Conservation (phyloP, 805 yeast genomes). For the Diddensiella transvaalensis region DNA sequence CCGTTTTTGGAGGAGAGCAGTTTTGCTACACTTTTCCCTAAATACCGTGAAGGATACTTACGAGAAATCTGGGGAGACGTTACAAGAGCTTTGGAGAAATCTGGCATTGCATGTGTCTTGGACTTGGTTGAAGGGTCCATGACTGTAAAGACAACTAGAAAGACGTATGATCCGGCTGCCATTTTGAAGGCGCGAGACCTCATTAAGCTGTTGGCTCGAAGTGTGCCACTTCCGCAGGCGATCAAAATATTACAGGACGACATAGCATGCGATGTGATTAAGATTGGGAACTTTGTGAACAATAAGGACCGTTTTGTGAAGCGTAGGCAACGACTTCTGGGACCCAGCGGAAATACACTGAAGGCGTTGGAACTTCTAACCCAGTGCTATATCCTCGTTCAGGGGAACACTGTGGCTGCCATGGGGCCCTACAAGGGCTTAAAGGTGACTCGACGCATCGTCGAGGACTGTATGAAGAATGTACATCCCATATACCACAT, state of each 20-base stretch:
- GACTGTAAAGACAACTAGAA: conserved; percentile 94
- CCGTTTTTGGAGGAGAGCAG: conserved; percentile 96
- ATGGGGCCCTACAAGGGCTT: conserved; percentile 96
- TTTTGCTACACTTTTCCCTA: conserved; percentile 92
- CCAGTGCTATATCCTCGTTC: conserved; percentile 93
- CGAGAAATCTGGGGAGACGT: conserved; percentile 93
- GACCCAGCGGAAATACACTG: conserved; percentile 94
- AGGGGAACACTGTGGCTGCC: conserved; percentile 93
- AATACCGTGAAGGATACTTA: conserved; percentile 88
- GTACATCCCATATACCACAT: conserved; percentile 97
- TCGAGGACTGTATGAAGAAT: conserved; percentile 96
- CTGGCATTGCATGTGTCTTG: conserved; percentile 76
- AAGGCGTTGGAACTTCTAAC: conserved; percentile 93
- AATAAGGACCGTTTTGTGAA: conserved; percentile 93
- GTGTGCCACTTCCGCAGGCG: conserved; percentile 97
- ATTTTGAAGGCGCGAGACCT: conserved; percentile 92
- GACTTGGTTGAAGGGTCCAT: conserved; percentile 95
- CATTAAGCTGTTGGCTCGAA: conserved; percentile 87
- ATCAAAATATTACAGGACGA: conserved; percentile 88
- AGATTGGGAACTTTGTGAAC: conserved; percentile 83
- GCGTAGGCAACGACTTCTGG: conserved; percentile 93
- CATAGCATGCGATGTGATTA: conserved; percentile 91
- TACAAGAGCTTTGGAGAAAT: conserved; percentile 65
- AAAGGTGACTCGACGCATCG: conserved; percentile 87
- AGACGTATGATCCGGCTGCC: conserved; percentile 91